Evolutionary conservation across 345 rosid genomes (phyloP), one percentile per base, ranked within the genome.

Genomic region (Gossypium raimondii): DNA sequence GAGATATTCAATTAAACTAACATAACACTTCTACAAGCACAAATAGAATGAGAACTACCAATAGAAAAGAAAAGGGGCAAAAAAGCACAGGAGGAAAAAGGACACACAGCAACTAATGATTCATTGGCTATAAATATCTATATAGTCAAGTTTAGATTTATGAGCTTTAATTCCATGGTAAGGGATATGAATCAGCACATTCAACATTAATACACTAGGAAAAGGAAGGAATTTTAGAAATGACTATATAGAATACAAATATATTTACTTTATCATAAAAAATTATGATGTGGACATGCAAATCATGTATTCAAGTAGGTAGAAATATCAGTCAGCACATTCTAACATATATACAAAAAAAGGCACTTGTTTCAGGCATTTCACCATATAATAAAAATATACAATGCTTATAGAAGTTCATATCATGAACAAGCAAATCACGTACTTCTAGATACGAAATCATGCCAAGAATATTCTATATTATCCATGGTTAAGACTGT

Each of bases 381-480:
- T 7, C 5, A 67, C 53, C 22, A 12, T 20, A 45, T 45, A 47
- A 47, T 9, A 48, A 68, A 25, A 68, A 68, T 14, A 24, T 14
- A 0, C 1, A 16, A 50, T 24, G 43, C 44, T 8, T 55, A 50
- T 14, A 50, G 17, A 14, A 48, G 11, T 68, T 9, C 17, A 44
- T 0, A 22, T 9, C 57, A 16, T 16, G 18, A 57, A 16, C 47
- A 63, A 12, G 70, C 34, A 73, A 73, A 34, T 25, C 48, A 72
- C 88, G 80, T 86, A 94, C 98, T 70, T 87, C 78, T 79, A 53
- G 98, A 95, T 70, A 95, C 94, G 81, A 95, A 76, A 85, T 95
- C 99, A 84, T 95, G 99, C 99, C 99, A 95, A 38, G 99, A 95
- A 77, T 95, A 95, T 50, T 71, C 38, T 60, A 94, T 67, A 75